Evolutionary conservation across 108 stramenopile genomes (phyloP).

Genomic region (Skeletonema grethae): DNA sequence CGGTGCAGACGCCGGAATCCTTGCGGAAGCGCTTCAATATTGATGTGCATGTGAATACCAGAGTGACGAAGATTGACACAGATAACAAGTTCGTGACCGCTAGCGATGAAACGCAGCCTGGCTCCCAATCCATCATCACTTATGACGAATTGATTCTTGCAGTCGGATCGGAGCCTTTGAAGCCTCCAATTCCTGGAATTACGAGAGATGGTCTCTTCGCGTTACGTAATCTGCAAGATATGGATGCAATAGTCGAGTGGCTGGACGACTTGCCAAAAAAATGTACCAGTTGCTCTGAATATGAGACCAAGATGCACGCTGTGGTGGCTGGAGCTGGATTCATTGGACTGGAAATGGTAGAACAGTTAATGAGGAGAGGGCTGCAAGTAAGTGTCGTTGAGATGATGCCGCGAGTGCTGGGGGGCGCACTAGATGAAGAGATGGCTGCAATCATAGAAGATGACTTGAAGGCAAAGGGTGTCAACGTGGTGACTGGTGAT

Average conservation of each 20-base stretch:
- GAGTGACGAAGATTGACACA: constrained; percentile 55
- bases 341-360: constrained; percentile 76
- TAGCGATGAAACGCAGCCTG: constrained; percentile 34
- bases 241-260: constrained; percentile 65
- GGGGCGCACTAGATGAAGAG: constrained; percentile 66
- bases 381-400: constrained; percentile 68
- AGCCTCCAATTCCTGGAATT: constrained; percentile 75
- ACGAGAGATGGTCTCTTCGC: constrained; percentile 60
- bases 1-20: constrained; percentile 68
- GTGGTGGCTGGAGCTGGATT: constrained; percentile 81
- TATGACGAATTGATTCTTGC: constrained; percentile 72
- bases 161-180: constrained; percentile 68
- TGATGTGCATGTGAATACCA: constrained; percentile 57
- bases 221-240: constrained; percentile 70
- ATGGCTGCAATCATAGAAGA: constrained; percentile 66
- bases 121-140: constrained; percentile 9
- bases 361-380: constrained; percentile 61
- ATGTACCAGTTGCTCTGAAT: constrained; percentile 12
- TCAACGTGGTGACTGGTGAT: constrained; percentile 61
- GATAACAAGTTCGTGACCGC: constrained; percentile 48
- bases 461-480: constrained; percentile 52
- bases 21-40: constrained; percentile 52
- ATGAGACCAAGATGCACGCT: constrained; percentile 44
- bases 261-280: constrained; percentile 35
- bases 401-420: constrained; percentile 67